Percentiles rank a stretch among this genome's conserved stretches.
Evolutionary conservation across 164 flowering plant genomes (phyloP).

Genomic region (Aristolochia californica): DNA sequence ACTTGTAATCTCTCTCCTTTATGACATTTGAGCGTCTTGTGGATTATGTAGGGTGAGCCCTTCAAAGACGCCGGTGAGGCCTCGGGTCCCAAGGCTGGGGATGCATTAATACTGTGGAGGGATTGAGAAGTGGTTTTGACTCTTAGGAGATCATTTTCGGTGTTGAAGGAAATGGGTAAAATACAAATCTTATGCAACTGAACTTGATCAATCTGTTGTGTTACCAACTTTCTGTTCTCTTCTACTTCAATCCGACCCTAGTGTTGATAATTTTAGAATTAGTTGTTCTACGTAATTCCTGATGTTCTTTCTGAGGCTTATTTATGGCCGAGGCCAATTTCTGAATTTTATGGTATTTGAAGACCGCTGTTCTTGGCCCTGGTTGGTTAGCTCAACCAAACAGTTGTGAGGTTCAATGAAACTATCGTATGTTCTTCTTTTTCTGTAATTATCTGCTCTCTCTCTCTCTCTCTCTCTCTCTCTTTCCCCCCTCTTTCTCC

Average conservation of each 20-base stretch:
- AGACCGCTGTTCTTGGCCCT: no score
- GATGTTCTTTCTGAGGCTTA: neutral
- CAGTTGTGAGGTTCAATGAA: no score
- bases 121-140: constrained; percentile 6
- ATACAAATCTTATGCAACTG: constrained; percentile 5
- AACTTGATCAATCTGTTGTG: constrained; percentile 2
- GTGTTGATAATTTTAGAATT: neutral
- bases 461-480: no score
- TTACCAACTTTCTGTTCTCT: constrained; percentile 1
- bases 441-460: no score
- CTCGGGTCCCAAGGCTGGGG: constrained; percentile 53
- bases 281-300: neutral
- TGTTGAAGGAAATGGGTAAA: constrained; percentile 14
- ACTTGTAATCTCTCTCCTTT: no score
- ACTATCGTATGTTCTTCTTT: no score
- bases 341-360: no score
- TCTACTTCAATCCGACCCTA: neutral
- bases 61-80: constrained; percentile 95
- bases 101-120: constrained; percentile 8
- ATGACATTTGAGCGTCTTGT: constrained; percentile 1
- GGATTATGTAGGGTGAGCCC: constrained; percentile 74
- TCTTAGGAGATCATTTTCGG: constrained; percentile 6
- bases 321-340: neutral
- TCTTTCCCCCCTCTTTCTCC: no score
- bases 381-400: no score